Evolutionary conservation across 768 basidiomycete genomes (phyloP), one percentile per base, ranked within the genome.

Genomic region (Boletus rubescentipes): DNA sequence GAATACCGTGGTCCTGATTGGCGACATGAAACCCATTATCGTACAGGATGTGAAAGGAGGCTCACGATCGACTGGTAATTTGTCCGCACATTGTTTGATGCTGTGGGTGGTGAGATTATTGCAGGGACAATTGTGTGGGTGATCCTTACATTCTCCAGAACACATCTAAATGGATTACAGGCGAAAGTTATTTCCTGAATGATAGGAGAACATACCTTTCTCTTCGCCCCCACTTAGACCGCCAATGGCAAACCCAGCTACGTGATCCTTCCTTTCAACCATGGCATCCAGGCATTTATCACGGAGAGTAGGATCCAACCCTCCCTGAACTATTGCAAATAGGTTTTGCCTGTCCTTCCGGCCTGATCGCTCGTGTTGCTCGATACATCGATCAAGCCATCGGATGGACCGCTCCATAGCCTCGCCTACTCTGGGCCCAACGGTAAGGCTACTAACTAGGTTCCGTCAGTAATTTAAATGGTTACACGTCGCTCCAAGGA

Each of bases 301-400:
- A 38, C 93, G 80, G 37, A 96, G 79, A 0, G 67, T 67, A 20
- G 79, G 77, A 59, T 92, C 85, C 20, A 96, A 76, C 3, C 93
- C 93, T 32, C 93, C 93, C 71, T 96, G 93, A 9, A 95, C 84
- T 50, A 96, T 96, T 2, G 93, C 93, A 63, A 96, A 96, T 5
- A 96, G 76, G 66, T 93, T 94, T 65, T 95, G 93, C 4, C 66
- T 75, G 46, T 79, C 73, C 46, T 78, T 75, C 60, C 79, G 84
- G 0, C 89, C 90, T 0, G 86, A 85, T 31, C 73, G 72, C 47
- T 87, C 77, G 64, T 96, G 93, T 49, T 82, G 79, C 4, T 78
- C 76, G 47, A 95, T 92, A 63, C 93, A 95, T 53, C 93, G 77
- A 66, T 96, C 93, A 9, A 96, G 81, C 93, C 93, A 95, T 43